A percentile compares a stretch with the other conserved stretches of the same genome.
Conservation (phyloP, 1,284 basidiomycete genomes). For the Ceratobasidium sp. region DNA sequence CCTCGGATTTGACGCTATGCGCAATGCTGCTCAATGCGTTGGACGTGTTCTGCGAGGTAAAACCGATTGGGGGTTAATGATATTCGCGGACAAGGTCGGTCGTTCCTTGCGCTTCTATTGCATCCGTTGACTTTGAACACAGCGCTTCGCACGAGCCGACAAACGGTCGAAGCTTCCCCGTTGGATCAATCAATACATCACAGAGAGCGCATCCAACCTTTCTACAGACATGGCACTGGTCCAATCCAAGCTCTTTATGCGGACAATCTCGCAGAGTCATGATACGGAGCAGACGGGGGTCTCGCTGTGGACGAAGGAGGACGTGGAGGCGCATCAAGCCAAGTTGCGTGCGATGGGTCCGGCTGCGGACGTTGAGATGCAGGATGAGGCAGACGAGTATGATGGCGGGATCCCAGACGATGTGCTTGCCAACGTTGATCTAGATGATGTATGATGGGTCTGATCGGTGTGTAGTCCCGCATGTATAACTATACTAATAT, state of each 20-base stretch:
- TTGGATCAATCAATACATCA: slow-evolving; percentile 99
- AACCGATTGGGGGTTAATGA: slow-evolving; percentile 99
- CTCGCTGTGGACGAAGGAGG: slow-evolving; percentile 92
- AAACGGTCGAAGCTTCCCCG: slow-evolving; percentile 97
- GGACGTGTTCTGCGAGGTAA: slow-evolving; percentile 97
- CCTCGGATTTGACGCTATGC: slow-evolving; percentile 99
- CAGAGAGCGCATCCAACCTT: slow-evolving; percentile 94
- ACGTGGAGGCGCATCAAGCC: slow-evolving; percentile 82
- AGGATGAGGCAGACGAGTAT: slow-evolving; percentile 40
- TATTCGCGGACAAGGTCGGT: slow-evolving; percentile 96
- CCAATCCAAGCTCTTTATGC: slow-evolving; percentile 95
- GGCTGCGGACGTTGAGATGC: slow-evolving; percentile 59
- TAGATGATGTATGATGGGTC: slow-evolving; percentile 34
- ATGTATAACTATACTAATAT: slow-evolving; percentile 14
- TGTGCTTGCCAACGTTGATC: slow-evolving; percentile 35
- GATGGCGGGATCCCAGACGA: slow-evolving; percentile 33
- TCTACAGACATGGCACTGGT: slow-evolving; percentile 99
- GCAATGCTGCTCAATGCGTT: slow-evolving; percentile 98
- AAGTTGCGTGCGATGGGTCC: slow-evolving; percentile 71
- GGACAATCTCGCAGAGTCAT: slow-evolving; percentile 96
- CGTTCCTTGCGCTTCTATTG: slow-evolving; percentile 3
- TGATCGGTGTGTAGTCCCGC: not conserved
- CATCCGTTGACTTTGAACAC: not conserved
- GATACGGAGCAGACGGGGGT: slow-evolving; percentile 95
- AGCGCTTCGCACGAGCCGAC: slow-evolving; percentile 97